Evolutionary conservation across 257 asterid species (phyloP), one percentile per base, ranked within the genome.

Genomic region (Forsythia viridissima): DNA sequence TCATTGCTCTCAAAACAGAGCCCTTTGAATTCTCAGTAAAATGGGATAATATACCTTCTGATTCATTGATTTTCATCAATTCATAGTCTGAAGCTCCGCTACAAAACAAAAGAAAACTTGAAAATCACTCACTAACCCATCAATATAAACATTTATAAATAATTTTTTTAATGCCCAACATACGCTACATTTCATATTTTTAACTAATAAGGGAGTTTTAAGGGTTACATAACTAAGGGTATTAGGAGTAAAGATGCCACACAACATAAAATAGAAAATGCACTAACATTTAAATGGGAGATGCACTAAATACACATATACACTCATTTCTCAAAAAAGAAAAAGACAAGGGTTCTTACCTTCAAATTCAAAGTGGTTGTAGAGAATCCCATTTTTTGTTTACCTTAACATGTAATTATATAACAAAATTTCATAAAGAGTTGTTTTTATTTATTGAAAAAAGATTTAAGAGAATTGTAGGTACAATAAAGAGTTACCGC

Each of bases 41-140:
- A 41, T 92, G 92, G 34, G 2, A 30, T 77, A 84, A 73, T 80
- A 95, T 83, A 42, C 91, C 91, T 34, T 98, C 98, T 11, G 79
- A 87, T 76, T 81, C 87, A 77, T 92, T 90, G 70, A 93, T 91
- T 79, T 91, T 93, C 97, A 95, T 89, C 90, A 95, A 80, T 59
- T 98, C 97, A 73, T 81, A 93, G 79, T 95, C 99, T 4, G 97
- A 92, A 76, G 99, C 98, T 41, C 96, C 96, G 77, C 99, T 95
- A 1, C 34, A 2, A 41, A 41, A 3, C 5, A 46, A 40, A 81
- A 66, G 59, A 78, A 79, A 75, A 46, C 65, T 70, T 37, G 3
- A 10, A 81, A 41, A 1, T 4, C 8, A 41, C 20, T 71, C 43
- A 73, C 44, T 72, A 76, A 44, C 41, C 63, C 51, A 71, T 61